These are phyloP conservation scores for Salmacisia buchloeana DNA, from an alignment of 1,284 basidiomycete species.

Conservation along the genomic window DNA sequence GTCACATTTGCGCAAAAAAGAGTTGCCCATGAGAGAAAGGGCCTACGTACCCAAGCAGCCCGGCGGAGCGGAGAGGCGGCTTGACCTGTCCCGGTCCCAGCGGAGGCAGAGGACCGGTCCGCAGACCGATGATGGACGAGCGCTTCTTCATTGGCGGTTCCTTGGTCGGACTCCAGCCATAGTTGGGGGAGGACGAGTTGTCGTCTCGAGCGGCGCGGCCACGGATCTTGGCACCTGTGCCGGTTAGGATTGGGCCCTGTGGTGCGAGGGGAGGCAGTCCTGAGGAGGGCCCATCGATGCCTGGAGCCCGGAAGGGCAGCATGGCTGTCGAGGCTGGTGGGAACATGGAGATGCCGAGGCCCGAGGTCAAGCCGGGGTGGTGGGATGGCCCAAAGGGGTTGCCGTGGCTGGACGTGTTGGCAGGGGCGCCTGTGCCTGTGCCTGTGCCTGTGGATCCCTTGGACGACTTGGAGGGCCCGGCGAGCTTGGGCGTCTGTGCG, in stretches of 20 bases:
- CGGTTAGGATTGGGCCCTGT: not conserved
- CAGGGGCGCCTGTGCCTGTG: no score
- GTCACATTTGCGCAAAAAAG: not conserved
- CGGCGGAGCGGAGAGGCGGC: not conserved
- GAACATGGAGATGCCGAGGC: no score
- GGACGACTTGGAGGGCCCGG: no score
- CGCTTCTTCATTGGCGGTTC: slow-evolving; percentile 36
- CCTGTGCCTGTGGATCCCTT: no score
- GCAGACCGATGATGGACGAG: slow-evolving; percentile 10
- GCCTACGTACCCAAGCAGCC: not conserved
- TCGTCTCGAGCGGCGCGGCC: not conserved
- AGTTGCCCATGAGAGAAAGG: not conserved
- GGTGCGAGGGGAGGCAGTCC: not conserved
- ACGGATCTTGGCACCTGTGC: not conserved
- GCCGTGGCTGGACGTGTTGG: no score
- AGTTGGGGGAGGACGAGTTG: not conserved
- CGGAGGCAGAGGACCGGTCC: not conserved
- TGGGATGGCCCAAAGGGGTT: no score
- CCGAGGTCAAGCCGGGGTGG: no score
- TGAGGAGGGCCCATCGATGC: not conserved
- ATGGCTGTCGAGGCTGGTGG: no score
- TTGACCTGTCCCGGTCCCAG: no score
- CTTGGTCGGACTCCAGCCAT: slow-evolving; percentile 29
- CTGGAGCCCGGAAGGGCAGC: not conserved
- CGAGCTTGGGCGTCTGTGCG: slow-evolving; percentile 11